Base-by-base conservation (phyloP, 768 basidiomycete species). In the Leccinellum rugosiceps region DNA sequence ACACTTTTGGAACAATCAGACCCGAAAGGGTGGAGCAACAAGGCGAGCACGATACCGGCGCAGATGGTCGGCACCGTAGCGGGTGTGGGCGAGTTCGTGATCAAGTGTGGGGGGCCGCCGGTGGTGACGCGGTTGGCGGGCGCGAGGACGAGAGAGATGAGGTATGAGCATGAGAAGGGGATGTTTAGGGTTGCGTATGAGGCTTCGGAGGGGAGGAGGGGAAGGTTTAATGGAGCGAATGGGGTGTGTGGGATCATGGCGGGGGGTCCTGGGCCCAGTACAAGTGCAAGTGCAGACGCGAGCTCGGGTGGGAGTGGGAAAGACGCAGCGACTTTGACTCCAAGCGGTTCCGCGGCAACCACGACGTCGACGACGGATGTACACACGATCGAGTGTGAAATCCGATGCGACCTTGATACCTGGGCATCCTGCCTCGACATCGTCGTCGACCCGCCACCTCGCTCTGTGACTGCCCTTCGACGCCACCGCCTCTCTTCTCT, bases 1-100 rank as follows among this genome's bases (percentile, higher is more conserved):
- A 97, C 94, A 0, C 77, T 99, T 1, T 81, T 99, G 5, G 96
- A 98, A 67, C 97, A 98, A 72, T 94, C 92, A 11, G 96, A 99
- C 70, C 94, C 94, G 6, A 92, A 95, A 72, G 94, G 94, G 47
- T 98, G 96, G 95, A 86, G 92, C 6, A 94, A 92, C 74, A 98
- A 98, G 72, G 72, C 70, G 13, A 85, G 86, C 0, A 90, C 91
- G 13, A 94, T 96, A 51, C 96, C 95, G 1, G 87, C 86, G n/a
- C 87, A 94, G 64, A 96, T 98, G 92, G 87, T 96, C 66, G 83
- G 83, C 41, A 81, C 87, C 2, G 76, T 98, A 0, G 92, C 94
- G 0, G 95, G 95, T 1, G 87, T 97, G 10, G 94, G 97, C 21
- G 96, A 98, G 60, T 98, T 92, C 65, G 88, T 93, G 7, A 96